These are phyloP conservation scores for Lanzia echinophila DNA, from an alignment of 2,329 filamentous ascomycete species.

Conservation along the genomic window DNA sequence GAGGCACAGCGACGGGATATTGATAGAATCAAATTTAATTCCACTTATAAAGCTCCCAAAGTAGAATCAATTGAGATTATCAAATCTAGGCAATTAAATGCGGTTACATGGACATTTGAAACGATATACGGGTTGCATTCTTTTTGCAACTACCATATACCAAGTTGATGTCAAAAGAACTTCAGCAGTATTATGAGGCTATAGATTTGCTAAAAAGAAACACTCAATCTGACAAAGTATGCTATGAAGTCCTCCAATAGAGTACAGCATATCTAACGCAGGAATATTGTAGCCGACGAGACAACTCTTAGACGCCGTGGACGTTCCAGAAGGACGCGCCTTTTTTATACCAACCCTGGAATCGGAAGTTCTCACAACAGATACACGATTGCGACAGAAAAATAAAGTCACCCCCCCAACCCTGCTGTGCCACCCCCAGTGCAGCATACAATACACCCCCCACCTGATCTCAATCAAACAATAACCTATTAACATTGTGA, in stretches of 20 bases:
- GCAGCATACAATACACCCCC: not conserved
- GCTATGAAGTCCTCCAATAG: not conserved
- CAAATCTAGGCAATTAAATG: not conserved
- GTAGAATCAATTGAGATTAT: too few species aligned
- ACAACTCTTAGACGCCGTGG: constrained; percentile 3
- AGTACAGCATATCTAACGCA: not conserved
- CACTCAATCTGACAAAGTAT: not conserved
- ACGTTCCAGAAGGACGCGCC: constrained; percentile 8
- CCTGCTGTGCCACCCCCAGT: not conserved
- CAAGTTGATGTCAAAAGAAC: too few species aligned
- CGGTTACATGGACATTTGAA: not conserved
- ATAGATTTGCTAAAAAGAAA: too few species aligned
- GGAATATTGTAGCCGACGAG: not conserved
- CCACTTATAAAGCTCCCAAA: not conserved
- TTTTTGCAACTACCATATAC: too few species aligned
- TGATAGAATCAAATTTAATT: not conserved
- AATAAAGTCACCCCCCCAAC: not conserved
- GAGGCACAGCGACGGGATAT: not conserved
- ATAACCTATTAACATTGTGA: not conserved
- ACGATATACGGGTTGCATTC: not conserved
- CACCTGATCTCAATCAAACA: not conserved
- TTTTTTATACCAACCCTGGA: not conserved
- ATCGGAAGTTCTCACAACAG: not conserved
- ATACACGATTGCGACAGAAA: not conserved
- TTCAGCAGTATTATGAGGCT: not conserved